Percentiles rank a stretch among this genome's conserved stretches.
These are phyloP conservation scores for Schwanniomyces pseudopolymorphus DNA, from an alignment of 805 yeast species.

Conservation along the genomic window DNA sequence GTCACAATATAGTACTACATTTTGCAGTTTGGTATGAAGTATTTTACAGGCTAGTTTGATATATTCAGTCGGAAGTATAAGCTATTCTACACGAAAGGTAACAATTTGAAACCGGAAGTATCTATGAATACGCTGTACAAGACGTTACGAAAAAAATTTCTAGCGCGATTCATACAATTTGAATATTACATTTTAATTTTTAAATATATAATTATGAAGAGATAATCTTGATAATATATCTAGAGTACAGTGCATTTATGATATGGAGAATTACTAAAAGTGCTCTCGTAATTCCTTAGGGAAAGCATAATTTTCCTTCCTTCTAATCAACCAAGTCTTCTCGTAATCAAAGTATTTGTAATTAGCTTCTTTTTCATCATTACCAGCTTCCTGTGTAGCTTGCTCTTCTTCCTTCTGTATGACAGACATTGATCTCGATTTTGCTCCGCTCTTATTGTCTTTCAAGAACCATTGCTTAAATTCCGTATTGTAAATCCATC, in stretches of 20 bases:
- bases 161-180: neutral
- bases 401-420: slow-evolving; percentile 12
- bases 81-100: no score
- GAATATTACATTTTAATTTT: neutral
- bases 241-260: neutral
- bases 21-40: no score
- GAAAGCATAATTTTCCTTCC: slow-evolving; percentile 41
- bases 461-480: slow-evolving; percentile 80
- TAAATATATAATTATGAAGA: neutral
- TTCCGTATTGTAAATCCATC: slow-evolving; percentile 78
- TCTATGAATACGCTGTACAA: no score
- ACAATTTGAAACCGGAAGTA: no score
- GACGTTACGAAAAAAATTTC: neutral
- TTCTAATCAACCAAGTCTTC: slow-evolving; percentile 50
- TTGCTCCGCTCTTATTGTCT: slow-evolving; percentile 50
- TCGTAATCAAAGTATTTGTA: slow-evolving; percentile 89
- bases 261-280: slow-evolving; percentile 8
- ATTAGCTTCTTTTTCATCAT: slow-evolving; percentile 27
- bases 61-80: no score
- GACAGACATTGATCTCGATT: slow-evolving; percentile 23
- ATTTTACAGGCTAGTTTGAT: no score
- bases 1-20: no score
- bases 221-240: neutral
- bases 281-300: slow-evolving; percentile 29
- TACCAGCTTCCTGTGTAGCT: slow-evolving; percentile 12